Conservation (phyloP, 2,329 filamentous ascomycete genomes). For the Monosporascus sp. region DNA sequence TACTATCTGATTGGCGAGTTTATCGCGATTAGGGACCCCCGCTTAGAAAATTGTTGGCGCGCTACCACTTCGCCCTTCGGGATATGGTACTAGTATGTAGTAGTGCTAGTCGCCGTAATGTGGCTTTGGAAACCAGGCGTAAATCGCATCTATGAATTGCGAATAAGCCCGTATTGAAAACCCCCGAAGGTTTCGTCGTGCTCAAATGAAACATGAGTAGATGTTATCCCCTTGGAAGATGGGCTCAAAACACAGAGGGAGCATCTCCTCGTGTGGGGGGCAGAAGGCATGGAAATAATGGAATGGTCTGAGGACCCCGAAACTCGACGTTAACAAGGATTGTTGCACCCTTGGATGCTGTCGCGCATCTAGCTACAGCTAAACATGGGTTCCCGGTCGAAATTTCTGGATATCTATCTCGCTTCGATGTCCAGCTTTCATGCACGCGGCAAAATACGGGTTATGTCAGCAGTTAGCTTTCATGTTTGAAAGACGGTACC, state of each 20-base stretch:
- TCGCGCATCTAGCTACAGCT: neutral
- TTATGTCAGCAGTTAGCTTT: too few relatives aligned
- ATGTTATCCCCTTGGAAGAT: too few relatives aligned
- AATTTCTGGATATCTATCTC: conserved; percentile 1
- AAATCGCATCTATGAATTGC: neutral
- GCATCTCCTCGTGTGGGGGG: too few relatives aligned
- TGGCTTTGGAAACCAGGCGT: neutral
- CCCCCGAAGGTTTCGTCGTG: too few relatives aligned
- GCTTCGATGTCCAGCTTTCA: neutral
- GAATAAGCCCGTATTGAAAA: too few relatives aligned
- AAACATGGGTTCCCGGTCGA: neutral
- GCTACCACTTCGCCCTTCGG: too few relatives aligned
- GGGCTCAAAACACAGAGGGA: too few relatives aligned
- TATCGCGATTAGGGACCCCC: too few relatives aligned
- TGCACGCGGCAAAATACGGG: neutral
- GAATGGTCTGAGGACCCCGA: neutral
- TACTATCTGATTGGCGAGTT: too few relatives aligned
- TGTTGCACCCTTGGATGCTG: neutral
- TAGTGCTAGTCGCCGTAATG: neutral
- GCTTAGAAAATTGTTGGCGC: too few relatives aligned
- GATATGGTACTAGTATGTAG: neutral
- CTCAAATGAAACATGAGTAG: too few relatives aligned
- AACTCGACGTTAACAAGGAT: neutral
- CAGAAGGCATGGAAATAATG: neutral
- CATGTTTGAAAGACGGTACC: too few relatives aligned